phyloP scores from a whole-genome alignment of 2,329 filamentous ascomycete species.

The Clonostachys chloroleuca region DNA sequence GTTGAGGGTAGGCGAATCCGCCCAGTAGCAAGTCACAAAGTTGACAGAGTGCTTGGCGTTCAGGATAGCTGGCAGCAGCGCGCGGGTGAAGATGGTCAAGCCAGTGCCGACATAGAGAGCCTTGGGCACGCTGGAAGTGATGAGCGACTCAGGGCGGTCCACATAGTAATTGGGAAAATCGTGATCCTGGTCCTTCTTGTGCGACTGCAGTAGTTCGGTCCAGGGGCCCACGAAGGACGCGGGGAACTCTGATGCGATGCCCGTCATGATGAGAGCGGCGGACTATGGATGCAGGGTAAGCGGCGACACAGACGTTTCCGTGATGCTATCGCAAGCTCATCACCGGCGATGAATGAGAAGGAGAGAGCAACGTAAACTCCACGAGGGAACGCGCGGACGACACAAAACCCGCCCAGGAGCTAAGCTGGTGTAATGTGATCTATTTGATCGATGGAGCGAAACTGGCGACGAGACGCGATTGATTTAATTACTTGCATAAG shows the following conservation, averaged over 20 bases:
- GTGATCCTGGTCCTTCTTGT: conserved; percentile 22
- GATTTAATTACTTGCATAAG: too few species aligned
- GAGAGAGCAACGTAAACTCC: too few species aligned
- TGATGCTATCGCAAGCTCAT: too few species aligned
- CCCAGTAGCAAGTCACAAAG: conserved; percentile 82
- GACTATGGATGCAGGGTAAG: too few species aligned
- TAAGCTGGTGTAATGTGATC: too few species aligned
- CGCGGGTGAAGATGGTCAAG: conserved; percentile 46
- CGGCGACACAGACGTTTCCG: too few species aligned
- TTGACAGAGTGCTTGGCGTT: conserved; percentile 61
- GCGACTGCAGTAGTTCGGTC: conserved; percentile 22
- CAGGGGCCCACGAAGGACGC: conserved; percentile 30
- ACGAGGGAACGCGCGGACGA: too few species aligned
- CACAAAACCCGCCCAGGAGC: too few species aligned
- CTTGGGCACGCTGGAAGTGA: conserved; percentile 39
- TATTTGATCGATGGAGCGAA: too few species aligned
- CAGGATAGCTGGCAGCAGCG: conserved; percentile 57
- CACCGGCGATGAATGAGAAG: too few species aligned
- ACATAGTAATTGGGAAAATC: conserved; percentile 47
- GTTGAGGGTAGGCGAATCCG: conserved; percentile 56
- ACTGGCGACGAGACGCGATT: too few species aligned
- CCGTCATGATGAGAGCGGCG: background rate
- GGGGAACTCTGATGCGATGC: conserved; percentile 19
- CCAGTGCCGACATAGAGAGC: conserved; percentile 55
- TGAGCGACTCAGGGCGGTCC: conserved; percentile 35